phyloP scores from a whole-genome alignment of 2,329 filamentous ascomycete species.

The Alternaria postmessia region DNA sequence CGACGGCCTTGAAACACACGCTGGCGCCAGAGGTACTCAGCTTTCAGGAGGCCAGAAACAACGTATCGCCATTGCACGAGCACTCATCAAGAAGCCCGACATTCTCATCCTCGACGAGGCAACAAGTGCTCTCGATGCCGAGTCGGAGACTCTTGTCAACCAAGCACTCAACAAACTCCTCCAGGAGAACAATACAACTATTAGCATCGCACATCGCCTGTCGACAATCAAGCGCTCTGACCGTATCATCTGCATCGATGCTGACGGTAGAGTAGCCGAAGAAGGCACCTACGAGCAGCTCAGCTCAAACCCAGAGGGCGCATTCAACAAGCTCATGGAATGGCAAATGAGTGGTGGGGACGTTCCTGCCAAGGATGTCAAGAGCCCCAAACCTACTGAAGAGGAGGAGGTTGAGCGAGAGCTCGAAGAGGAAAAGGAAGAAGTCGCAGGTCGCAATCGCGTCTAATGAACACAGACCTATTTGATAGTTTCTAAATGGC shows the following conservation, averaged over 20 bases:
- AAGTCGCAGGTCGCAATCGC: slow-evolving; percentile 39
- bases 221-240: slow-evolving; percentile 97
- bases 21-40: slow-evolving; percentile 90
- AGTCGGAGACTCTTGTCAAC: slow-evolving; percentile 96
- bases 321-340: slow-evolving; percentile 96
- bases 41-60: slow-evolving; percentile 97
- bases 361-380: slow-evolving; percentile 27
- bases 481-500: not conserved
- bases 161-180: slow-evolving; percentile 83
- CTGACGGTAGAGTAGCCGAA: slow-evolving; percentile 88
- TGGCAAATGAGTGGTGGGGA: slow-evolving; percentile 96
- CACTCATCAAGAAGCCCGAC: slow-evolving; percentile 93
- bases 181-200: slow-evolving; percentile 89
- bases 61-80: slow-evolving; percentile 94
- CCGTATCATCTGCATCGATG: slow-evolving; percentile 88
- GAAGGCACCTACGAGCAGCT: slow-evolving; percentile 84
- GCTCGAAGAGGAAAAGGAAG: slow-evolving; percentile 48
- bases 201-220: slow-evolving; percentile 94
- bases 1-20: slow-evolving; percentile 91
- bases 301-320: slow-evolving; percentile 75
- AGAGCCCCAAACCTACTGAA: slow-evolving; percentile 53
- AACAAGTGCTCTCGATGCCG: slow-evolving; percentile 93
- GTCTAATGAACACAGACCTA: slow-evolving; percentile 14
- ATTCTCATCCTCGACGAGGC: slow-evolving; percentile 96
- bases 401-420: slow-evolving; percentile 61